Base-by-base conservation (phyloP, 192 early-diverging fungal species). In the Cetraspora pellucida region DNA sequence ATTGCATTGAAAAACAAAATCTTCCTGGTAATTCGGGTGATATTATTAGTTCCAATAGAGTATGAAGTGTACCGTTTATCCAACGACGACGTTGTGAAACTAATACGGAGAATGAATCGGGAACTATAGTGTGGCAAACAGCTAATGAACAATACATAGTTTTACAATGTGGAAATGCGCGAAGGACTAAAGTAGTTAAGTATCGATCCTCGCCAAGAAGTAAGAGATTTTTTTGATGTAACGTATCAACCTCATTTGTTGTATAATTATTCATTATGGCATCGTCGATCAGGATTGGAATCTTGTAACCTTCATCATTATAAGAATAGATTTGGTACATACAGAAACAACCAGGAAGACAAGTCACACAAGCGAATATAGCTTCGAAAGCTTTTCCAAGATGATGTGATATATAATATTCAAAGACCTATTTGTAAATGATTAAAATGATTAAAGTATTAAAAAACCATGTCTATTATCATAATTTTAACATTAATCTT, bases 21-120 rank as follows among this genome's bases (percentile, higher is more conserved):
- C 87, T 90, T 25, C 95, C 95, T 82, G 94, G 95, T 73, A 96
- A 81, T 77, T 95, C 91, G 43, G 88, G 84, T 72, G 94, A 89
- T 23, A 92, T 82, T 57, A 96, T 83, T 72, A 96, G 77, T 82
- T 95, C 94, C 73, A 90, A 77, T 80, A 95, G 81, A 77, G 95
- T 96, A 78, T 96, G 95, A 58, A 96, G 88, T 0, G 95, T 96
- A 14, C 94, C 95, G 83, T 96, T 96, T 84, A 96, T 96, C 95
- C 95, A 96, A n/a, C 95, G 89, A 63, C 95, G 89, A 57, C 95
- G 87, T 81, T 97, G 95, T 57, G 92, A 94, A 71, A 97, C 77
- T 37, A 97, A 83, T 44, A 93, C 91, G 68, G 77, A 84, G 79
- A 92, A 96, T n/a, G 85, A 84, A 78, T 91, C 87, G 0, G 94